phyloP scores from a whole-genome alignment of 768 basidiomycete genomes.

The Mycena metata region DNA sequence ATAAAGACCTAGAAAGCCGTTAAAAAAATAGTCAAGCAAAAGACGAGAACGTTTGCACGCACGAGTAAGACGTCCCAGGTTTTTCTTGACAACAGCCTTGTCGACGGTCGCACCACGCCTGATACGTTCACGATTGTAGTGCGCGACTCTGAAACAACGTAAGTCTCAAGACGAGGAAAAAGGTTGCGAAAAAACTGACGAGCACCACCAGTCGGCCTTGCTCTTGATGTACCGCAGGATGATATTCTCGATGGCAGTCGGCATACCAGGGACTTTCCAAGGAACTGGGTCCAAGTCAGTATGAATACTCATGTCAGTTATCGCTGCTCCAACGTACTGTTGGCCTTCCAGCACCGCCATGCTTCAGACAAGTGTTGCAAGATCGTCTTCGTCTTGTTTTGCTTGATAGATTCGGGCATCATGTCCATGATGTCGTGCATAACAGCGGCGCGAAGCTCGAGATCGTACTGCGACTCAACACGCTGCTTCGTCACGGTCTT shows the following conservation, averaged over 20 bases:
- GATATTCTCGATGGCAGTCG: conserved; percentile 99
- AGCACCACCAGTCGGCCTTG: conserved; percentile 99
- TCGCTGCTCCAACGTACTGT: conserved; percentile 63
- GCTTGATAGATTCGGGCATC: conserved; percentile 99
- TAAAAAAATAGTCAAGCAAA: conserved; percentile 5
- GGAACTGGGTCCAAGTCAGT: conserved; percentile 68
- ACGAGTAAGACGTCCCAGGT: conserved; percentile 97
- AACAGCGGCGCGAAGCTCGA: conserved; percentile 96
- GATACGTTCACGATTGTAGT: conserved; percentile 98
- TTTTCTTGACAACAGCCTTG: conserved; percentile 99
- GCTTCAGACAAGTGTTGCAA: conserved; percentile 98
- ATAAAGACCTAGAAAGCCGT: conserved; percentile 74
- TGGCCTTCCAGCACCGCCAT: conserved; percentile 98
- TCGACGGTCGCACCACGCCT: conserved; percentile 96
- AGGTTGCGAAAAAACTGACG: conserved; percentile 58
- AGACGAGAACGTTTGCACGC: conserved; percentile 42
- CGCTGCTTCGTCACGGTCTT: conserved; percentile 99
- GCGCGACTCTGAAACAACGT: conserved; percentile 75
- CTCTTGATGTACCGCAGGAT: conserved; percentile 99
- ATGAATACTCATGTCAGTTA: neutral
- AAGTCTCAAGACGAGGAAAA: neutral
- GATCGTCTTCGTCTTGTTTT: conserved; percentile 99
- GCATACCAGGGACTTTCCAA: conserved; percentile 99
- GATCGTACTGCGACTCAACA: conserved; percentile 98
- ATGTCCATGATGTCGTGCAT: conserved; percentile 99